Percentiles rank a stretch among this genome's conserved stretches.
Conservation (phyloP, 805 yeast species). For the Wickerhamomyces strasburgensis region DNA sequence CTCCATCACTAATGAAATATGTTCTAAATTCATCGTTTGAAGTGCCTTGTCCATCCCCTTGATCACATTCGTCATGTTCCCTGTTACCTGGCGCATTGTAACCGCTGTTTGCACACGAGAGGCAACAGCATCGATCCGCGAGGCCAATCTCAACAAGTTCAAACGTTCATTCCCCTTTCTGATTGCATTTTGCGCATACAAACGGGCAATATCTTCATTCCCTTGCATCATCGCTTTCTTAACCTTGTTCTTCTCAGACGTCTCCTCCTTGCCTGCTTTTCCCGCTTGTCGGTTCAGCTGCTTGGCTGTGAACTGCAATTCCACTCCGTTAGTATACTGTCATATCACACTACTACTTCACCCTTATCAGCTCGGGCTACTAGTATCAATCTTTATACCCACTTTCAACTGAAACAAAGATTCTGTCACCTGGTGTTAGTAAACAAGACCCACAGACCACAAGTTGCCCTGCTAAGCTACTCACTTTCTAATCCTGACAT, state of each 20-base stretch:
- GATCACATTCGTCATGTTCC: constrained; percentile 89
- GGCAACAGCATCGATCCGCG: constrained; percentile 93
- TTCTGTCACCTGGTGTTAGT: constrained; percentile 30
- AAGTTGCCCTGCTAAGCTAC: no score
- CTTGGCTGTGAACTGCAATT: constrained; percentile 84
- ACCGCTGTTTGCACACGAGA: constrained; percentile 96
- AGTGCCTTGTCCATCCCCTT: constrained; percentile 95
- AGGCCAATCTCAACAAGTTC: constrained; percentile 73
- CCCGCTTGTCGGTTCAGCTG: constrained; percentile 86
- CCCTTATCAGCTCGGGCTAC: no score
- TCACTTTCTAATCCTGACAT: constrained; percentile 36
- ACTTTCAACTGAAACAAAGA: constrained; percentile 61
- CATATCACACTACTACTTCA: no score
- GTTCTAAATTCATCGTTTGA: constrained; percentile 92
- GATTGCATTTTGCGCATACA: constrained; percentile 94
- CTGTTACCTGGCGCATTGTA: constrained; percentile 92
- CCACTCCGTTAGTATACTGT: constrained; percentile 14
- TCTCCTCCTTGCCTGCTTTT: constrained; percentile 87
- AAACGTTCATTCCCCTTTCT: constrained; percentile 84
- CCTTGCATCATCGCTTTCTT: constrained; percentile 87
- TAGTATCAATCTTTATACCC: constrained; percentile 11
- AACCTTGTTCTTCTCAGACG: constrained; percentile 77
- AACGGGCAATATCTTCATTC: constrained; percentile 84
- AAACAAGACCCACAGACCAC: constrained; percentile 7
- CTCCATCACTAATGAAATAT: constrained; percentile 92